Conservation (phyloP, 2,329 filamentous ascomycete species). For the Colletotrichum spinosum region DNA sequence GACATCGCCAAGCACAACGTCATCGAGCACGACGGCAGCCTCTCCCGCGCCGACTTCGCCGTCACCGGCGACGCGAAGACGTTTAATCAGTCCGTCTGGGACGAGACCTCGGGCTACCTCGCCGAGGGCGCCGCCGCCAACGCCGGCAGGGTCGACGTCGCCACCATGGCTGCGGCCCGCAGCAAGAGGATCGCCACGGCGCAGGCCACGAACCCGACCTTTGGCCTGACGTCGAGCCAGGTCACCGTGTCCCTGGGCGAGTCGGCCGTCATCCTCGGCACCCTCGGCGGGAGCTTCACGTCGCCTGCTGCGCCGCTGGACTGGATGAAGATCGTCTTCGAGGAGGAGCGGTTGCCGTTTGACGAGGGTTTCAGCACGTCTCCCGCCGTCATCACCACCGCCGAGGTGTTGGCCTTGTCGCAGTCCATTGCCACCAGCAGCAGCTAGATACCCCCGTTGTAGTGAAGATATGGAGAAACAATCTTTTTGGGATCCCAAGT, state of each 20-base stretch:
- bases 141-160: conserved; percentile 40
- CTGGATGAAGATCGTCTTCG: conserved; percentile 29
- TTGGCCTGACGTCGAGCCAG: conserved; percentile 39
- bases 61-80: conserved; percentile 45
- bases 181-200: conserved; percentile 42
- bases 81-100: conserved; percentile 44
- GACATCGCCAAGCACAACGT: conserved; percentile 40
- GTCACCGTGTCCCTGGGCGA: conserved; percentile 37
- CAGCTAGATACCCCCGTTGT: background rate
- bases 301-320: conserved; percentile 29
- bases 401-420: conserved; percentile 28
- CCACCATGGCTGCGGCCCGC: conserved; percentile 44
- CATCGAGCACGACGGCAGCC: conserved; percentile 48
- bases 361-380: conserved; percentile 28
- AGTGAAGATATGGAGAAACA: background rate
- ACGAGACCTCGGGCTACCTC: conserved; percentile 35
- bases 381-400: conserved; percentile 9
- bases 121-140: conserved; percentile 36
- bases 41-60: conserved; percentile 44
- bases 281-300: conserved; percentile 36
- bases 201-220: conserved; percentile 30
- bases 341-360: conserved; percentile 34
- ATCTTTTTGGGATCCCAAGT: background rate
- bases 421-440: conserved; percentile 27
- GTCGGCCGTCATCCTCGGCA: conserved; percentile 38